Base-by-base conservation (phyloP, 768 basidiomycete species). In the Amanita jacksonii region DNA sequence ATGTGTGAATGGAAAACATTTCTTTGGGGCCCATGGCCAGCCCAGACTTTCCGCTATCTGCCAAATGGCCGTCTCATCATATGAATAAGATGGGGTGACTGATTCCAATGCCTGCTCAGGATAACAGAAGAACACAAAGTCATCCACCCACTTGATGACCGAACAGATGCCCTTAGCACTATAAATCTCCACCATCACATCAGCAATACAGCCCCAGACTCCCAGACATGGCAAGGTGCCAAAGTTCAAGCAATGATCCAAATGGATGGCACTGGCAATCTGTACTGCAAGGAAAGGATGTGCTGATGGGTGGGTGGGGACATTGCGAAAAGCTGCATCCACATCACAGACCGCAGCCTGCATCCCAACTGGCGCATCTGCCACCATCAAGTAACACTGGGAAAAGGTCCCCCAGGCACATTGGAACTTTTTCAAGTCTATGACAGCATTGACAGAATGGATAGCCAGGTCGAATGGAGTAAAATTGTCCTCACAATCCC, bases 341-440 rank as follows among this genome's bases (percentile, higher is more conserved):
- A 70, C 56, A 36, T 72, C 67, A n/a, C 65, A 59, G 0, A 64
- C 61, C 1, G 68, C 59, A 0, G 56, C 68, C 38, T 63, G 51
- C 0, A 64, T 49, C 8, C 62, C 63, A 0, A 50, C 47, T 0
- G 68, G 68, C 0, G 62, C 57, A 18, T 54, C 40, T 5, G 56
- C 50, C 1, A 66, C 52, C 2, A 59, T n/a, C 1, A 54, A 40
- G 16, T 37, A 54, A 16, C 54, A 53, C 3, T 54, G 47, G 0
- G 49, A n/a, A n/a, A n/a, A n/a, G n/a, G n/a, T n/a, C n/a, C n/a
- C n/a, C n/a, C n/a, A n/a, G n/a, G n/a, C n/a, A n/a, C n/a, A n/a
- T n/a, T n/a, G n/a, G n/a, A n/a, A n/a, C n/a, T n/a, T n/a, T n/a
- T n/a, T n/a, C n/a, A n/a, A n/a, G n/a, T n/a, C n/a, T n/a, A n/a